A percentile compares a stretch with the other conserved stretches of the same genome.
phyloP scores from a whole-genome alignment of 1,139 yeast species.

The Geotrichum fermentans region DNA sequence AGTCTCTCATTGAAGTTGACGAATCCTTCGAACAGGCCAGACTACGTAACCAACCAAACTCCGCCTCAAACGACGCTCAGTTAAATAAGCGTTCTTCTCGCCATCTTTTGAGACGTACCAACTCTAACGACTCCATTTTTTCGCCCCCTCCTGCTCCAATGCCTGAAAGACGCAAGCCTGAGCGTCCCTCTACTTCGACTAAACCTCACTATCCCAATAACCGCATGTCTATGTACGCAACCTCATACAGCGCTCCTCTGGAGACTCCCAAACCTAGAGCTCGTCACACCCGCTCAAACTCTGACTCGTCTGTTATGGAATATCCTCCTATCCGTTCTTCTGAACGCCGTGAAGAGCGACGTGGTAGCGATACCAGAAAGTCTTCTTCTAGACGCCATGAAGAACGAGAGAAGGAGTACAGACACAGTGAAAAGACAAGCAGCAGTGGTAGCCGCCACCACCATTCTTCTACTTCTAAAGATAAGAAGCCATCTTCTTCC shows the following conservation, averaged over 20 bases:
- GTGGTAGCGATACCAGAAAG: slow-evolving; percentile 9
- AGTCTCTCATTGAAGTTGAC: slow-evolving; percentile 8
- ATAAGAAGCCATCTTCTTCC: slow-evolving; percentile 28
- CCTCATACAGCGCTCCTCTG: not conserved
- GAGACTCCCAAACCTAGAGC: slow-evolving; percentile 2
- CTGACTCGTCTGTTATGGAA: slow-evolving; percentile 31
- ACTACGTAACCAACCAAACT: too few species aligned
- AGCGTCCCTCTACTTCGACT: slow-evolving; percentile 9
- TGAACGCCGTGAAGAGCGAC: slow-evolving; percentile 14
- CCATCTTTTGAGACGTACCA: slow-evolving; percentile 14
- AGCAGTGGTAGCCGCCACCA: slow-evolving; percentile 10
- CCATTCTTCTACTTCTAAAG: slow-evolving; percentile 1
- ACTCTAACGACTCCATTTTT: slow-evolving; percentile 19
- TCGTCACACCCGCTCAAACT: slow-evolving; percentile 26
- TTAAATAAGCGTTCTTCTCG: slow-evolving; percentile 6
- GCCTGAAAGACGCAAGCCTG: slow-evolving; percentile 3
- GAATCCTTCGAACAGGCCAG: not conserved
- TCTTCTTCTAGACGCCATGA: slow-evolving; percentile 6
- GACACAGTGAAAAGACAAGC: slow-evolving; percentile 5
- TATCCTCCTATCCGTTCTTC: slow-evolving; percentile 17
- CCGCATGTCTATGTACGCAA: slow-evolving; percentile 6
- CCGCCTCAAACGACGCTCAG: not conserved
- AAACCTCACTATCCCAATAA: slow-evolving; percentile 6
- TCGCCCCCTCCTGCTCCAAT: slow-evolving; percentile 11
- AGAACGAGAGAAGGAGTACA: slow-evolving; percentile 3